Base-by-base conservation (phyloP, 1,284 basidiomycete species). In the Ceratobasidium sp. region DNA sequence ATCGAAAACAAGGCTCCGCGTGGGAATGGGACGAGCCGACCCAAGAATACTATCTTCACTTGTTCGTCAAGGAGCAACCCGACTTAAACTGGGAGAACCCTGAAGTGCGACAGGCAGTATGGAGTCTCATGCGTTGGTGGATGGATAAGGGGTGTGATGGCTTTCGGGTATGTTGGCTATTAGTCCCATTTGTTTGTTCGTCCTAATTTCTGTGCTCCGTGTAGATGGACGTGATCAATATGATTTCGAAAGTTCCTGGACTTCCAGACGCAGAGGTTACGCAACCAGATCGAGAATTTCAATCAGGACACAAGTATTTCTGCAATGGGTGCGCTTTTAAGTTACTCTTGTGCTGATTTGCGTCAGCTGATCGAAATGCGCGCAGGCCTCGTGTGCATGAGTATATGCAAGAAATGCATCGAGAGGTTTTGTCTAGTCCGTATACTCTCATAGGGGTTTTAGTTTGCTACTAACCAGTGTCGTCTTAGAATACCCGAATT, bases 61-160 rank as follows among this genome's bases (percentile, higher is more conserved):
- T 93, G 8, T 94, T 90, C 81, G 86, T 89, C 77, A 80, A 84
- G 14, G 87, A 90, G 77, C 93, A 94, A 82, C 93, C 93, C 0
- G 93, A 94, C 81, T 82, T 93, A 44, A 93, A 95, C 81, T 94
- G 92, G 92, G 89, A 91, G 54, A 90, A 92, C 79, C 85, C 86
- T 0, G 86, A 87, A 47, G 88, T 92, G 14, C 83, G 89, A 31
- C 84, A 87, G 50, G 90, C 90, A 2, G 87, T 93, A 29, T 88
- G 86, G 83, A 87, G 89, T 53, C 82, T 90, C 48, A 90, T 94
- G 87, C 81, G 83, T 44, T 94, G 93, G 82, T 95, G 92, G 93
- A 86, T 91, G 29, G 87, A 90, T 74, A 84, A 89, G 75, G 92
- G 93, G 4, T 90, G 91, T 75, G 89, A 92, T 76, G 93, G 93